Conservation (phyloP, 306 rosid genomes). For the Chamaecrista fasciculata region DNA sequence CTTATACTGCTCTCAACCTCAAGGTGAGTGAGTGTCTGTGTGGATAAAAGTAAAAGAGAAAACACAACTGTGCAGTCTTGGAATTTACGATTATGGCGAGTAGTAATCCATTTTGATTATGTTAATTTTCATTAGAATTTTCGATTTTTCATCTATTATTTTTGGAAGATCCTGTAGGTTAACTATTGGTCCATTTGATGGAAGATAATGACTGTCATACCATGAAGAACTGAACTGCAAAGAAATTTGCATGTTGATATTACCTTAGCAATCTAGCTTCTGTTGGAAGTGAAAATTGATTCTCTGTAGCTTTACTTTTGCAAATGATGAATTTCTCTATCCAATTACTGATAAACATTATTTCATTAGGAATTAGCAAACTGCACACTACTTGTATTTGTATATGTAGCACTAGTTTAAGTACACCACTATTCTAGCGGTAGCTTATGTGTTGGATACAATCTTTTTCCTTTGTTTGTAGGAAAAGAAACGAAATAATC, state of each 20-base stretch:
- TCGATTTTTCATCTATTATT: background rate
- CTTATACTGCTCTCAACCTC: slow-evolving; percentile 81
- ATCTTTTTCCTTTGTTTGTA: slow-evolving; percentile 34
- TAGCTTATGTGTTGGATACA: slow-evolving; percentile 16
- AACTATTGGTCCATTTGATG: background rate
- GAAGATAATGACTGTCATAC: background rate
- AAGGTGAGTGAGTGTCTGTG: slow-evolving; percentile 57
- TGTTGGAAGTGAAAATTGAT: background rate
- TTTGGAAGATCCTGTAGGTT: background rate
- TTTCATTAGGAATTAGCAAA: background rate
- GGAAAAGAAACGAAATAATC: slow-evolving; percentile 89
- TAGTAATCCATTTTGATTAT: background rate
- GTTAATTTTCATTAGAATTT: background rate
- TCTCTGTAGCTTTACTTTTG: background rate
- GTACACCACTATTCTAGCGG: background rate
- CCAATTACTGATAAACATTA: slow-evolving; percentile 7
- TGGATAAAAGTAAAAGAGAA: background rate
- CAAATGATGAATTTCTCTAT: background rate
- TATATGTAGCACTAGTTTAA: slow-evolving; percentile 1
- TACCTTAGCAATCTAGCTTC: background rate
- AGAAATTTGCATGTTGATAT: slow-evolving; percentile 1
- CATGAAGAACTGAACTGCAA: background rate
- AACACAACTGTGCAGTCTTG: background rate
- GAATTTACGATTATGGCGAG: background rate
- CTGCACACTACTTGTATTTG: background rate